These are phyloP conservation scores for Candida vartiovaarae DNA, from an alignment of 805 yeast species.

Conservation along the genomic window DNA sequence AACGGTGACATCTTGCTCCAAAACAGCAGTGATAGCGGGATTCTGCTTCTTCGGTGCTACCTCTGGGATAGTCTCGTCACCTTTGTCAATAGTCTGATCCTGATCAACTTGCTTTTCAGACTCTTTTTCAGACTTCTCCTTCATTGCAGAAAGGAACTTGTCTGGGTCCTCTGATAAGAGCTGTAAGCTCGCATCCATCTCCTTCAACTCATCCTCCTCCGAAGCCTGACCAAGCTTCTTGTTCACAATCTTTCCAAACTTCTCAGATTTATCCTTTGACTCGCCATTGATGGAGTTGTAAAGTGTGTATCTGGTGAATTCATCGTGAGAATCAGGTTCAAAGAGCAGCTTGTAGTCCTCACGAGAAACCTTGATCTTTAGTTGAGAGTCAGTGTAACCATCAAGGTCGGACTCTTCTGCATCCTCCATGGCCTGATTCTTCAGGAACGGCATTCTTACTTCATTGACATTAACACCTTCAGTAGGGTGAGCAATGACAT, in stretches of 20 bases:
- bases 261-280: constrained; percentile 31
- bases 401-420: constrained; percentile 43
- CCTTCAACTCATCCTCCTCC: constrained; percentile 10
- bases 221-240: constrained; percentile 6
- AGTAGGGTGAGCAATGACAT: constrained; percentile 92
- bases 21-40: constrained; percentile 18
- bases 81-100: constrained; percentile 17
- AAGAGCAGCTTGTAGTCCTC: constrained; percentile 77
- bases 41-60: constrained; percentile 14
- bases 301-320: constrained; percentile 57
- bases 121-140: constrained; percentile 6
- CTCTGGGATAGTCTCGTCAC: constrained; percentile 16
- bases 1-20: constrained; percentile 25
- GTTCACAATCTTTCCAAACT: constrained; percentile 10
- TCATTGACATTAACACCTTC: constrained; percentile 84
- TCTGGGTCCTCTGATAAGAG: constrained; percentile 5
- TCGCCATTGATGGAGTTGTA: constrained; percentile 30
- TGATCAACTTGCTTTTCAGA: constrained; percentile 12
- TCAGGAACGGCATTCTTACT: constrained; percentile 73
- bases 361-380: constrained; percentile 73
- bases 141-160: constrained; percentile 5
- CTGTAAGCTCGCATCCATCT: constrained; percentile 2
- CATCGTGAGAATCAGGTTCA: constrained; percentile 73
- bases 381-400: constrained; percentile 60
- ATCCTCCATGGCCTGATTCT: constrained; percentile 36